Percentiles rank a stretch among this genome's conserved stretches.
Conservation (phyloP, 2,329 filamentous ascomycete genomes). For the Onygenales sp. region DNA sequence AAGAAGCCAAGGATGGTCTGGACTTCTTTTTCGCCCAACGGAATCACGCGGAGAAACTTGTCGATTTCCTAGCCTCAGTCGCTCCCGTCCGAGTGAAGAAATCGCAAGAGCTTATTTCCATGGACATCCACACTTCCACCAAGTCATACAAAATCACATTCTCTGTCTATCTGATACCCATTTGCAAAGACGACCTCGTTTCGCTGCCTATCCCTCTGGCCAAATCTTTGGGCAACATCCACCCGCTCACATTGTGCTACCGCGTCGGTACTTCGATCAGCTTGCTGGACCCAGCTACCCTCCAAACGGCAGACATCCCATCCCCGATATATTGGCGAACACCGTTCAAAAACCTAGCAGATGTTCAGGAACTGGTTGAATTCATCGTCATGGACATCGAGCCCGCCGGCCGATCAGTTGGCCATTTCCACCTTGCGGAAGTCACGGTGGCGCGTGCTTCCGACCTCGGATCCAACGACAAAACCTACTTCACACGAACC, state of each 20-base stretch:
- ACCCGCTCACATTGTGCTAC: slow-evolving; percentile 75
- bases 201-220: slow-evolving; percentile 83
- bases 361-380: slow-evolving; percentile 76
- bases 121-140: slow-evolving; percentile 81
- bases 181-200: slow-evolving; percentile 97
- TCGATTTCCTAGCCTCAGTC: slow-evolving; percentile 80
- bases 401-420: slow-evolving; percentile 61
- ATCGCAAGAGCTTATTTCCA: slow-evolving; percentile 85
- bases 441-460: slow-evolving; percentile 78
- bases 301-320: slow-evolving; percentile 81
- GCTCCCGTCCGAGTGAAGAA: slow-evolving; percentile 71
- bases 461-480: slow-evolving; percentile 78
- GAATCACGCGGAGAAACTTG: slow-evolving; percentile 86
- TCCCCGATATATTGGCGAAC: slow-evolving; percentile 80
- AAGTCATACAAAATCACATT: slow-evolving; percentile 94
- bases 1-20: slow-evolving; percentile 88
- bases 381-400: slow-evolving; percentile 96
- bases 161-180: slow-evolving; percentile 79
- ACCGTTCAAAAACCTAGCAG: slow-evolving; percentile 75
- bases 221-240: slow-evolving; percentile 78
- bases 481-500: slow-evolving; percentile 79
- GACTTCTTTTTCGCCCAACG: slow-evolving; percentile 89
- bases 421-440: slow-evolving; percentile 77
- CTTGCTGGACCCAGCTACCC: slow-evolving; percentile 78
- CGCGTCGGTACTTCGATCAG: slow-evolving; percentile 84